These are phyloP conservation scores for Emericellopsis atlantica DNA, from an alignment of 2,329 filamentous ascomycete genomes.

Conservation along the genomic window DNA sequence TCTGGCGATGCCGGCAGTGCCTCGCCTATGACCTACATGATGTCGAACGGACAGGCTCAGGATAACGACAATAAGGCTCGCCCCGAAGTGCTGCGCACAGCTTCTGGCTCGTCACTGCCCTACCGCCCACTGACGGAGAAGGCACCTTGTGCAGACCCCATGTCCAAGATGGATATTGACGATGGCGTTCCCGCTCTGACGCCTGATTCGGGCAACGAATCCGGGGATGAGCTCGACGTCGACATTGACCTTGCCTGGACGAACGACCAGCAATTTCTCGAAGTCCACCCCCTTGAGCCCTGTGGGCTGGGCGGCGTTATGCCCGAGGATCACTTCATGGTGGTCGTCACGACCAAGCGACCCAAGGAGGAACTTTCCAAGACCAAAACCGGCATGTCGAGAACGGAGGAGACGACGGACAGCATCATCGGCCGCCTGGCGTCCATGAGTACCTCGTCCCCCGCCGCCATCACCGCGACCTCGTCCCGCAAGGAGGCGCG, in stretches of 20 bases:
- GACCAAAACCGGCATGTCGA: slow-evolving; percentile 2
- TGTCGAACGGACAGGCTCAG: slow-evolving; percentile 27
- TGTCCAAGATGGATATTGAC: slow-evolving; percentile 15
- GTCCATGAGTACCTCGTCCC: slow-evolving; percentile 26
- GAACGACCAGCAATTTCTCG: slow-evolving; percentile 22
- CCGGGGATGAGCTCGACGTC: slow-evolving; percentile 17
- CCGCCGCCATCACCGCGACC: slow-evolving; percentile 9
- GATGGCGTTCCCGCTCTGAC: slow-evolving; percentile 13
- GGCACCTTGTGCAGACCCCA: slow-evolving; percentile 7
- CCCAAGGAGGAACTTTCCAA: slow-evolving; percentile 14
- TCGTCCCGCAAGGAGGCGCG: slow-evolving; percentile 1
- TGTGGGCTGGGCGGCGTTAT: slow-evolving; percentile 46
- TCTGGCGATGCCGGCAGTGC: slow-evolving; percentile 49
- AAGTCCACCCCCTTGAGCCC: slow-evolving; percentile 32
- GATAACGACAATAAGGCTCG: slow-evolving; percentile 8
- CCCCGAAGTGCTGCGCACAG: slow-evolving; percentile 21
- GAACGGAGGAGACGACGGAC: slow-evolving; percentile 19
- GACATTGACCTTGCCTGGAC: slow-evolving; percentile 36
- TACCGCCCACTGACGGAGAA: slow-evolving; percentile 36
- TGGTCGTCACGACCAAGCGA: slow-evolving; percentile 39
- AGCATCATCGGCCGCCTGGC: slow-evolving; percentile 28
- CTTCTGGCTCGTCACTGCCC: slow-evolving; percentile 37
- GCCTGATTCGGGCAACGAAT: slow-evolving; percentile 19
- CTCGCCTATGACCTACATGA: slow-evolving; percentile 34
- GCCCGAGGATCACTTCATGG: slow-evolving; percentile 52